phyloP scores from a whole-genome alignment of 129 eudicot genomes.

The Glebionis coronaria region DNA sequence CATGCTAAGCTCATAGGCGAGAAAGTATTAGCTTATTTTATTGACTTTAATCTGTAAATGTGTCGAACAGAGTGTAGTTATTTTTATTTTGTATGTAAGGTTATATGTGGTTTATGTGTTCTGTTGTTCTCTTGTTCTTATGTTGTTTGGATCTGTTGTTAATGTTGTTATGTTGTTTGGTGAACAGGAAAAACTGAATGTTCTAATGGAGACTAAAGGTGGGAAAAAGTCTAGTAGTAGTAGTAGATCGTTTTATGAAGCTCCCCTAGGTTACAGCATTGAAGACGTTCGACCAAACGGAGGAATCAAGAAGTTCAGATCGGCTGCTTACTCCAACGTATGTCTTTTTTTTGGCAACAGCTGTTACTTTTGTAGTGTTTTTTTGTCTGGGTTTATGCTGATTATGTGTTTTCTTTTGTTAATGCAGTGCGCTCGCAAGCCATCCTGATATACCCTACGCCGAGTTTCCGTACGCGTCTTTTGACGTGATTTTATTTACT shows the following conservation, averaged over 20 bases:
- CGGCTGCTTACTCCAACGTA: conserved; percentile 99
- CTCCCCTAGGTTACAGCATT: conserved; percentile 98
- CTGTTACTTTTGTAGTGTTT: neutral
- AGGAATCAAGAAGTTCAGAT: conserved; percentile 95
- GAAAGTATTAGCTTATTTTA: too few relatives aligned
- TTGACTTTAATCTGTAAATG: too few relatives aligned
- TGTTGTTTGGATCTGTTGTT: neutral
- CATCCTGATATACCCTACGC: conserved; percentile 72
- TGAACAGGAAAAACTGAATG: conserved; percentile 59
- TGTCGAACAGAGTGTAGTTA: too few relatives aligned
- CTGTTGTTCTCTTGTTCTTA: neutral
- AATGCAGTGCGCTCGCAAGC: conserved; percentile 99
- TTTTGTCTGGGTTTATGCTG: neutral
- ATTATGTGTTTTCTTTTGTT: conserved; percentile 12
- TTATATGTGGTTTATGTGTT: neutral
- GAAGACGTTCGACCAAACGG: conserved; percentile 99
- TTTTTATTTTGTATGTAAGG: neutral
- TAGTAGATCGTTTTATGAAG: conserved; percentile 86
- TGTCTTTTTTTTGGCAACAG: conserved; percentile 14
- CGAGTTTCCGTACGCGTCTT: conserved; percentile 36
- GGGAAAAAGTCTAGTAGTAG: conserved; percentile 98
- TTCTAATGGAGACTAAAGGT: conserved; percentile 91
- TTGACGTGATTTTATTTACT: conserved; percentile 50
- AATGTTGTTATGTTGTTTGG: neutral
- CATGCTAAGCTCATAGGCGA: too few relatives aligned